Percentiles rank a stretch among this genome's conserved stretches.
Evolutionary conservation across 2,329 filamentous ascomycete genomes (phyloP).

Genomic region (Alternaria postmessia): DNA sequence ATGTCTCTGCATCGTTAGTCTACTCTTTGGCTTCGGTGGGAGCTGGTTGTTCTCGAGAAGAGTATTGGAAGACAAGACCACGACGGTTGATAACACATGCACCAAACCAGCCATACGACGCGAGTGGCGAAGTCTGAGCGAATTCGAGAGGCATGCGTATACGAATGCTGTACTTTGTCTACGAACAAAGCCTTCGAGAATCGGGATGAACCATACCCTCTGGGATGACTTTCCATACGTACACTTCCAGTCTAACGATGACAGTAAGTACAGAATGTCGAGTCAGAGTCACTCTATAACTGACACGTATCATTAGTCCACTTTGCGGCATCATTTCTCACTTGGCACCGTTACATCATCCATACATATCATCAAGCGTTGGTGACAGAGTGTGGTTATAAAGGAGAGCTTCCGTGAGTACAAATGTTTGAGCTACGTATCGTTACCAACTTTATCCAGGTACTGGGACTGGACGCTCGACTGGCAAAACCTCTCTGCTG

Average conservation of each 20-base stretch:
- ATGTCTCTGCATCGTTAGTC: no score
- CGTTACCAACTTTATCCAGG: slow-evolving; percentile 9
- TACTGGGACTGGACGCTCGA: slow-evolving; percentile 52
- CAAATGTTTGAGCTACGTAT: no score
- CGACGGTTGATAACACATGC: no score
- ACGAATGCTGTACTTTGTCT: slow-evolving; percentile 43
- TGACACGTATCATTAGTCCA: slow-evolving; percentile 31
- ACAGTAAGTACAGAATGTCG: not conserved
- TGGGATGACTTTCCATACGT: slow-evolving; percentile 48
- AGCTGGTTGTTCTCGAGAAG: no score
- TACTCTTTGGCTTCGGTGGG: no score
- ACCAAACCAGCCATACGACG: no score
- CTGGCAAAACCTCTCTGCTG: slow-evolving; percentile 27
- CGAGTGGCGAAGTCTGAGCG: slow-evolving; percentile 10
- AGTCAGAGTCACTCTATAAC: not conserved
- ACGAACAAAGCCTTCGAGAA: slow-evolving; percentile 25
- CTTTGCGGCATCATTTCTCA: slow-evolving; percentile 41
- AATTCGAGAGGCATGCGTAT: slow-evolving; percentile 25
- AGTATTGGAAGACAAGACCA: no score
- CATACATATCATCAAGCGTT: slow-evolving; percentile 44
- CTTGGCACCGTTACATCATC: slow-evolving; percentile 50
- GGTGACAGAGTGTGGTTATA: slow-evolving; percentile 32
- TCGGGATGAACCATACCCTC: slow-evolving; percentile 30
- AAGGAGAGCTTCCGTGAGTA: slow-evolving; percentile 12
- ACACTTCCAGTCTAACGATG: slow-evolving; percentile 23